Evolutionary conservation across 2,329 filamentous ascomycete genomes (phyloP), one percentile per base, ranked within the genome.

Genomic region (Westerdykella sp.): DNA sequence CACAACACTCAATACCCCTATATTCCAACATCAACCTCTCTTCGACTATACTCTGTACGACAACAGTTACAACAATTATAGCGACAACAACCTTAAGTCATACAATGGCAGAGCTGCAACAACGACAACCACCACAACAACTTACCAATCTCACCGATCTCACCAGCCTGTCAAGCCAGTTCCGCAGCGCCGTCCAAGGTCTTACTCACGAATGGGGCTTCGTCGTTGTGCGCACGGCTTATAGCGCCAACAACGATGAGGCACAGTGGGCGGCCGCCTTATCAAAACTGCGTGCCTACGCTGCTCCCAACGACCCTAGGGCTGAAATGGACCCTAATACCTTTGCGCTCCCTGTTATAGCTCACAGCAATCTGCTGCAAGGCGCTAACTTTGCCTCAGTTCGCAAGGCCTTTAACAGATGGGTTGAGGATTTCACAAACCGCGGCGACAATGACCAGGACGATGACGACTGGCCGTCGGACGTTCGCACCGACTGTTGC

Each of bases 151-250:
- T 16, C 13, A 16, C 12, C 32, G 37, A 39, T 30, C 37, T 40
- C 37, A 40, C 18, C 25, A 40, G 21, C 22, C 37, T 40, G 14
- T 40, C 21, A 28, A 15, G 18, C 18, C 37, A 40, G 25, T 40
- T 40, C 37, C 37, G 37, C 37, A 31, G n/a, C 25, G 37, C 37
- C 21, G 28, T 40, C 18, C 18, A 40, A 40, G 37, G 25, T 22
- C 37, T 40, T n/a, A 40, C 4, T 28, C 37, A 40, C 37, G 18
- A 40, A 40, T 40, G 37, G 37, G 37, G 37, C 25, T 40, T 40
- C 25, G 25, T 40, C 9, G 37, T 40, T 14, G 25, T 40, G 25
- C 37, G 37, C 37, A 40, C 37, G 5, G 37, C 37, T 14, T 40
- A 40, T 14, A 23, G 6, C 36, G 23, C 16, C 23, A 22, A 40